phyloP scores from a whole-genome alignment of 306 rosid species.

The Castanea mollissima region DNA sequence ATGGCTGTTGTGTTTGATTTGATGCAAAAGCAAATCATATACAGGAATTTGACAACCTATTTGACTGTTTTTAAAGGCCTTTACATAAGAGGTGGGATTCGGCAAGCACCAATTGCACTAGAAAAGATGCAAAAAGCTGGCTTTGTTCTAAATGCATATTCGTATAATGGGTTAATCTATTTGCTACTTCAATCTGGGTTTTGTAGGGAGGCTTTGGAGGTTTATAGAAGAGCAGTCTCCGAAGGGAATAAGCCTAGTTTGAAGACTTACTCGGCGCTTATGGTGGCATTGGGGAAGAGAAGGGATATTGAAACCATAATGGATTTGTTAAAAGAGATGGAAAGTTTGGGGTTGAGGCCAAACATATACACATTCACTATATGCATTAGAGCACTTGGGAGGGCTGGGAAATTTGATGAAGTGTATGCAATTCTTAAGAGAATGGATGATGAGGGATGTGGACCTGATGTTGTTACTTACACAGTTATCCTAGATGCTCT shows the following conservation, averaged over 20 bases:
- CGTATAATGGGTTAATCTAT: constrained; percentile 85
- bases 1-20: constrained; percentile 73
- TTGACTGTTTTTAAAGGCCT: constrained; percentile 66
- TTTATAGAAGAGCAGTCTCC: constrained; percentile 61
- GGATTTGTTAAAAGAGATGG: constrained; percentile 79
- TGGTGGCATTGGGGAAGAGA: constrained; percentile 87
- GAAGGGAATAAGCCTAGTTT: constrained; percentile 86
- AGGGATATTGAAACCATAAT: constrained; percentile 71
- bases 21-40: constrained; percentile 76
- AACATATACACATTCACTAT: constrained; percentile 87
- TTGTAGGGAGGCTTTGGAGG: constrained; percentile 69
- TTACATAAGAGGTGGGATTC: constrained; percentile 72
- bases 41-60: constrained; percentile 62
- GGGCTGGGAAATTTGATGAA: constrained; percentile 78
- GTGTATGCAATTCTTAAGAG: constrained; percentile 66
- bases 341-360: constrained; percentile 76
- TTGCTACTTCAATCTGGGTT: constrained; percentile 68
- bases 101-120: constrained; percentile 58
- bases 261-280: constrained; percentile 89
- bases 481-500: constrained; percentile 94
- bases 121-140: constrained; percentile 64
- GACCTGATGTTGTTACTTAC: constrained; percentile 88
- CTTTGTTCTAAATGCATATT: constrained; percentile 79
- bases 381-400: constrained; percentile 90
- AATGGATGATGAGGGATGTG: constrained; percentile 86